Base-by-base conservation (phyloP, 495 filamentous ascomycete genomes). In the Aspergillus homomorphus region DNA sequence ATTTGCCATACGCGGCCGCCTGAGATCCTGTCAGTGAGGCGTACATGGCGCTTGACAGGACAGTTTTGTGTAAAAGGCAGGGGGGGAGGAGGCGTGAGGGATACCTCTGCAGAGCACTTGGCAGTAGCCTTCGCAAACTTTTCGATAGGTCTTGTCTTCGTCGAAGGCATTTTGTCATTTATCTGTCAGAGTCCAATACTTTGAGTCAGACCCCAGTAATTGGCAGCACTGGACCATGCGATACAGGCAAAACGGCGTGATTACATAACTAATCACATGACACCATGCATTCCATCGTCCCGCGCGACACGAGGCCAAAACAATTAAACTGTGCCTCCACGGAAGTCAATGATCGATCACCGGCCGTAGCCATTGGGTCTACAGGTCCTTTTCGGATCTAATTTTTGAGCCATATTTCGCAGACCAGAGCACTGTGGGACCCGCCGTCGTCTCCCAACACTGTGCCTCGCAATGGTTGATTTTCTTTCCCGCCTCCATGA, bases 1-100 rank as follows among this genome's bases (percentile, higher is more conserved):
- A 99, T 80, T 92, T 92, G 52, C 94, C 94, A 66, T 98, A 99
- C 16, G 82, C 80, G 8, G 90, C 80, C 51, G 89, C 86, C 93
- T 98, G 64, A 51, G 57, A 46, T 42, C 33, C 9, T 51, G 38
- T 56, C n/a, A 50, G 54, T 69, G 54, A 59, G 54, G 33, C 33
- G 33, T 38, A 38, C 33, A 38, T 38, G 33, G 15, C 15, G 33
- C 33, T 12, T 38, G 33, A 14, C 33, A 12, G 33, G 33, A 7
- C 4, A 38, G 33, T 38, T 12, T 2, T 28, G 20, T 21, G 30
- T 2, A 54, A 59, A 24, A 20, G 15, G 26, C 42, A 45, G 41
- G 18, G 54, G 3, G 23, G 10, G 2, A 61, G 42, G 51, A 41
- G 51, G 28, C 20, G 55, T 46, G 53, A 30, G 44, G 51, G 73